Evolutionary conservation across 2,329 filamentous ascomycete genomes (phyloP).

Genomic region (Colletotrichum simmondsii): DNA sequence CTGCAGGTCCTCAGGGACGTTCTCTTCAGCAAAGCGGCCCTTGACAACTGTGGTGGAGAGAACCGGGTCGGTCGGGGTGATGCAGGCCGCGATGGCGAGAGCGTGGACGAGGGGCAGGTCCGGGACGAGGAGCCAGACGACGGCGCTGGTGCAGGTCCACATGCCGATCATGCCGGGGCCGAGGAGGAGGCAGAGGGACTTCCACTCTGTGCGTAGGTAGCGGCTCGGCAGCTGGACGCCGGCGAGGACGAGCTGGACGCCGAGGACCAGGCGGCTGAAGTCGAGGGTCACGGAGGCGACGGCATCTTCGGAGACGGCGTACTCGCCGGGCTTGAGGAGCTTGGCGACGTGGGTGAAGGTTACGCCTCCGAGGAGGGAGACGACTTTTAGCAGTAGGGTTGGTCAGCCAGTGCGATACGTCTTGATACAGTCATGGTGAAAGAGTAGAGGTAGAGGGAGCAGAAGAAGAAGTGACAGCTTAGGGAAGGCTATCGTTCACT

Average conservation of each 20-base stretch:
- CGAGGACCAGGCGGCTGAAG: slow-evolving; percentile 87
- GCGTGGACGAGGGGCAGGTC: slow-evolving; percentile 81
- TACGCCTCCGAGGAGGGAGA: slow-evolving; percentile 83
- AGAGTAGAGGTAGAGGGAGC: background rate
- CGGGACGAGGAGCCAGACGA: slow-evolving; percentile 82
- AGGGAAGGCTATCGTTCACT: slow-evolving; percentile 42
- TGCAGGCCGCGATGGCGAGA: slow-evolving; percentile 82
- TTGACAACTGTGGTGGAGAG: slow-evolving; percentile 92
- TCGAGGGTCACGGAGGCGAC: slow-evolving; percentile 80
- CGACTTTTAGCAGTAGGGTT: slow-evolving; percentile 66
- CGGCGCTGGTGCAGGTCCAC: slow-evolving; percentile 83
- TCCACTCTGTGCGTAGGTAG: slow-evolving; percentile 84
- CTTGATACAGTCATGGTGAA: background rate
- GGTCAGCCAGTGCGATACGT: background rate
- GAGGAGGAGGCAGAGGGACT: slow-evolving; percentile 77
- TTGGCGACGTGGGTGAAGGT: slow-evolving; percentile 83
- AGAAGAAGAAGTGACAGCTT: background rate
- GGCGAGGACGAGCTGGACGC: slow-evolving; percentile 88
- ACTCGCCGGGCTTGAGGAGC: slow-evolving; percentile 79
- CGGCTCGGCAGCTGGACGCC: slow-evolving; percentile 88
- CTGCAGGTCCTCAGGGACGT: slow-evolving; percentile 84
- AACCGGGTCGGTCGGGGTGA: slow-evolving; percentile 93
- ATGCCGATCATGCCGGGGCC: slow-evolving; percentile 87
- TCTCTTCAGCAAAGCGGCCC: slow-evolving; percentile 91
- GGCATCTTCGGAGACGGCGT: slow-evolving; percentile 68